A percentile compares a stretch with the other conserved stretches of the same genome.
phyloP scores from a whole-genome alignment of 2,329 filamentous ascomycete species.

The Scopulariopsis brevicaulis region DNA sequence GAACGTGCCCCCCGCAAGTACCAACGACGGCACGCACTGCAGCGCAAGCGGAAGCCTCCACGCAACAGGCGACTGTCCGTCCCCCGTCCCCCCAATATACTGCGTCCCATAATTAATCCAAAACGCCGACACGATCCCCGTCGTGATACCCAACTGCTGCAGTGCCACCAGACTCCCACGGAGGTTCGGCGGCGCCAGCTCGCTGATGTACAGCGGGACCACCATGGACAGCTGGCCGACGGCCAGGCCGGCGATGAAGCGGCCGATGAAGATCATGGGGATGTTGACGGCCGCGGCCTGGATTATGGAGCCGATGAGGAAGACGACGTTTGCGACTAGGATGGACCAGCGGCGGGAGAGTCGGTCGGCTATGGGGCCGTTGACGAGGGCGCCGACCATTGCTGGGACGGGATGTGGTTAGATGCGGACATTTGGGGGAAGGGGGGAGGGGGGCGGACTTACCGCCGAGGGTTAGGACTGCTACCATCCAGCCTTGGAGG shows the following conservation, averaged over 20 bases:
- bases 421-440: not conserved
- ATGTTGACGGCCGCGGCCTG: constrained; percentile 28
- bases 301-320: constrained; percentile 28
- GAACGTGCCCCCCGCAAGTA: constrained; percentile 12
- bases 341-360: constrained; percentile 22
- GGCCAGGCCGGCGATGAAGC: constrained; percentile 30
- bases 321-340: constrained; percentile 20
- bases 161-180: constrained; percentile 33
- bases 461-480: constrained; percentile 32
- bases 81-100: not conserved
- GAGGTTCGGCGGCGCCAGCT: constrained; percentile 34
- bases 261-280: constrained; percentile 26
- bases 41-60: constrained; percentile 18
- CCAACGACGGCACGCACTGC: constrained; percentile 14
- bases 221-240: constrained; percentile 27
- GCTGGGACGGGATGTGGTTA: not conserved
- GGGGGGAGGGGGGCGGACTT: constrained; percentile 9
- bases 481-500: constrained; percentile 33
- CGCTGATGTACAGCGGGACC: constrained; percentile 32
- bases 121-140: constrained; percentile 18
- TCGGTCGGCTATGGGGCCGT: constrained; percentile 24
- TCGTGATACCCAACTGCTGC: constrained; percentile 23
- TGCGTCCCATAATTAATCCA: constrained; percentile 16
- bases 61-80: constrained; percentile 3
- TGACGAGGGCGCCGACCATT: constrained; percentile 32